Percentiles rank a stretch among this genome's conserved stretches.
phyloP scores from a whole-genome alignment of 148 eudicot species.

The Vaccinium darrowii region DNA sequence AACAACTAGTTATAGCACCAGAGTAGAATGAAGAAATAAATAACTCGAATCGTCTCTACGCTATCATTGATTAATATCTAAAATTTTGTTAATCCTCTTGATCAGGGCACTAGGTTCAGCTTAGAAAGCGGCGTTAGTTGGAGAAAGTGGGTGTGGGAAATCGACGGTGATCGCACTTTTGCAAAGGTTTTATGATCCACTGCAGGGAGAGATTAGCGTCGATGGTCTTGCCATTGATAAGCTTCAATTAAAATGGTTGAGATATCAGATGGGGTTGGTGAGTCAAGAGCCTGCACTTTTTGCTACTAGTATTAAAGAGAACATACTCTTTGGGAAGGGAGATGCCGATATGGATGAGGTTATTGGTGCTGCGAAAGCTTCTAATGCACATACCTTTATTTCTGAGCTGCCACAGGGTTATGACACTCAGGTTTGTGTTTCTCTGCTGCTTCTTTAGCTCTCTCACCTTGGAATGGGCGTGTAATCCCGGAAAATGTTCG shows the following conservation, averaged over 20 bases:
- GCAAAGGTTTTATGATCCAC: conserved; percentile 81
- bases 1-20: too few relatives aligned
- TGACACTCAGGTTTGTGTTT: conserved; percentile 60
- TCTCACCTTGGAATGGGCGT: too few relatives aligned
- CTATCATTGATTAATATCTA: neutral
- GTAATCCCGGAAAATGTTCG: too few relatives aligned
- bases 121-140: conserved; percentile 70
- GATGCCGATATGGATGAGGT: conserved; percentile 73
- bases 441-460: neutral
- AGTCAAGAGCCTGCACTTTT: conserved; percentile 54
- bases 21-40: too few relatives aligned
- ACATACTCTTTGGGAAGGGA: conserved; percentile 83
- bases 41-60: conserved; percentile 39
- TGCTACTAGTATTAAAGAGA: conserved; percentile 77
- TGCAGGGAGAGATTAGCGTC: conserved; percentile 58
- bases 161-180: conserved; percentile 65
- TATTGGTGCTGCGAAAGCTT: conserved; percentile 68
- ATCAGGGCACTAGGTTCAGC: conserved; percentile 61
- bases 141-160: conserved; percentile 87
- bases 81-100: neutral
- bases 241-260: conserved; percentile 75
- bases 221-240: conserved; percentile 69
- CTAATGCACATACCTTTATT: conserved; percentile 92
- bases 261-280: conserved; percentile 68
- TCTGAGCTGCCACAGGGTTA: conserved; percentile 76